Evolutionary conservation across 139 green algal genomes (phyloP), one percentile per base, ranked within the genome.

Genomic region (Spirogloea muscicola): DNA sequence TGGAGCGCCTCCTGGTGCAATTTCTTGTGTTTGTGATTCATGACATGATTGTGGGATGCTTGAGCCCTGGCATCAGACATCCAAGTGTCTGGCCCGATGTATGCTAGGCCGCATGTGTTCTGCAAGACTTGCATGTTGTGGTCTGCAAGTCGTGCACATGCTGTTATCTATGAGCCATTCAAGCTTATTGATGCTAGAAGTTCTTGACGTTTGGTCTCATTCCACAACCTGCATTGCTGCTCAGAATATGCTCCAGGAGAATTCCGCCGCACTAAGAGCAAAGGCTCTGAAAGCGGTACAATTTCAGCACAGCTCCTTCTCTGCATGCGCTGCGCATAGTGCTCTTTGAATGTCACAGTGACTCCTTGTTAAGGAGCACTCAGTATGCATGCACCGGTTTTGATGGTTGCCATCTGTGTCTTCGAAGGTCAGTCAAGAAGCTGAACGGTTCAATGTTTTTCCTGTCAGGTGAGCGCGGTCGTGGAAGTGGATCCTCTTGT

Each of bases 401-500:
- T 74, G 34, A 25, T 74, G n/a, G 43, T 58, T 3, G 33, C n/a
- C 55, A 64, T 64, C 39, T 13, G 10, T 74, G 65, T 7, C 40
- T 37, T 74, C 34, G n/a, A n/a, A n/a, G n/a, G n/a, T n/a, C n/a
- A n/a, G n/a, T n/a, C n/a, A n/a, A n/a, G n/a, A n/a, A n/a, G n/a
- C n/a, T n/a, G n/a, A n/a, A n/a, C n/a, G 63, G n/a, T 44, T 58
- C 1, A 62, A 10, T 61, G 7, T 76, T 71, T 57, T 55, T 57
- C 74, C 18, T 58, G 44, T 36, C 73, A 81, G 73, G n/a, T 81
- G 31, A 58, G 73, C 40, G 52, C 69, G 1, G 85, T 88, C 27
- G 84, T 90, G 0, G 78, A 90, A 60, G 81, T 73, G 13, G 88
- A 95, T 48, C 61, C 86, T 9, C 57, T 72, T 0, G 65, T 94